These are phyloP conservation scores for Agrostemma githago DNA, from an alignment of 148 eudicot species.

Conservation along the genomic window DNA sequence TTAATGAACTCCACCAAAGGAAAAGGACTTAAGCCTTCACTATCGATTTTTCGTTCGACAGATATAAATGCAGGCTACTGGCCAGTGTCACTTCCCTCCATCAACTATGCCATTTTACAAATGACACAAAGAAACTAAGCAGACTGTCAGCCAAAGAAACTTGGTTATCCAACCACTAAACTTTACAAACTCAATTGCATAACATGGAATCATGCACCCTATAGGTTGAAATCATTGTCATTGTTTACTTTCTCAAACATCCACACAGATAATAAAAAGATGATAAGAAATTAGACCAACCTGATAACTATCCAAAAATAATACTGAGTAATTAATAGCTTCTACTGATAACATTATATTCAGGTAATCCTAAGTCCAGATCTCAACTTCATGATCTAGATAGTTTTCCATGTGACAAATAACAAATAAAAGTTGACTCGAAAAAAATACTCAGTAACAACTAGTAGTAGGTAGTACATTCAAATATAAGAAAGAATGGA, in stretches of 20 bases:
- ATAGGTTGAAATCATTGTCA: neutral
- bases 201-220: neutral
- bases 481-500: slow-evolving; percentile 20
- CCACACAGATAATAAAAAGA: neutral
- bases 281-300: neutral
- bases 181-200: neutral
- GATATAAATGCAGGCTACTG: slow-evolving; percentile 1
- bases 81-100: neutral
- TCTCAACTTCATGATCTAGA: neutral
- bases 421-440: neutral
- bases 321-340: neutral
- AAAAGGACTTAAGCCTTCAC: neutral
- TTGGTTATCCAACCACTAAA: neutral
- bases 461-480: neutral
- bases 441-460: too few relatives aligned
- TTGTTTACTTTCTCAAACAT: neutral
- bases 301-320: neutral
- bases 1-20: neutral
- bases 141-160: neutral
- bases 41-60: neutral
- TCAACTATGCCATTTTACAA: neutral
- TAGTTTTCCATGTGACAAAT: neutral
- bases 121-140: neutral
- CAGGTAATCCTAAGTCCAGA: neutral
- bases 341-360: slow-evolving; percentile 3